Conservation (phyloP, 441 rosid genomes). For the Daphne laureola region DNA sequence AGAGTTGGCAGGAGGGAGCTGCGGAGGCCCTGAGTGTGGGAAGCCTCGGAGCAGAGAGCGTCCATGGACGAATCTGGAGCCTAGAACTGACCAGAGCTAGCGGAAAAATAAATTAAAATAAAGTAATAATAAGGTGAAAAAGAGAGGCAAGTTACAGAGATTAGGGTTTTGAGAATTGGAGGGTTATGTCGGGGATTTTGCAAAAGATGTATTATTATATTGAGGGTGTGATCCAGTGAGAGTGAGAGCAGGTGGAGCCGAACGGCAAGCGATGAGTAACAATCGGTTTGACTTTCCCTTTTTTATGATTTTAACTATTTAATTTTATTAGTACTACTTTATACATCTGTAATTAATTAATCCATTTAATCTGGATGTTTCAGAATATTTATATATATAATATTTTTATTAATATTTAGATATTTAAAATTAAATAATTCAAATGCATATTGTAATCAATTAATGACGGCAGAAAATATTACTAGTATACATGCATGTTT, state of each 20-base stretch:
- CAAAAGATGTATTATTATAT: slow-evolving; percentile 5
- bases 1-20: slow-evolving; percentile 25
- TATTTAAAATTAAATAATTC: too few relatives aligned
- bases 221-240: neutral
- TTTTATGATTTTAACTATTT: too few relatives aligned
- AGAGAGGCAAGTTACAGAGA: slow-evolving; percentile 3
- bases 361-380: too few relatives aligned
- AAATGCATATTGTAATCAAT: too few relatives aligned
- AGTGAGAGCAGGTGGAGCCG: neutral
- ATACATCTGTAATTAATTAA: too few relatives aligned
- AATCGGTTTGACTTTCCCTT: too few relatives aligned
- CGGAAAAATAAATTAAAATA: slow-evolving; percentile 1
- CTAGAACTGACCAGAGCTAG: slow-evolving; percentile 2
- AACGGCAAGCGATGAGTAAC: too few relatives aligned
- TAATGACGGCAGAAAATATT: too few relatives aligned
- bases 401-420: too few relatives aligned
- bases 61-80: slow-evolving; percentile 18
- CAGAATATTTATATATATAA: too few relatives aligned
- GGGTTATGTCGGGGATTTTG: slow-evolving; percentile 31
- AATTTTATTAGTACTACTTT: too few relatives aligned
- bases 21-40: slow-evolving; percentile 17
- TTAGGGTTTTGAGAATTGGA: slow-evolving; percentile 20
- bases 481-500: too few relatives aligned
- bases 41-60: slow-evolving; percentile 17
- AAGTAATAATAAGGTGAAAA: slow-evolving; percentile 6